Base-by-base conservation (phyloP, 2,329 filamentous ascomycete genomes). In the Penicillium brasilianum region DNA sequence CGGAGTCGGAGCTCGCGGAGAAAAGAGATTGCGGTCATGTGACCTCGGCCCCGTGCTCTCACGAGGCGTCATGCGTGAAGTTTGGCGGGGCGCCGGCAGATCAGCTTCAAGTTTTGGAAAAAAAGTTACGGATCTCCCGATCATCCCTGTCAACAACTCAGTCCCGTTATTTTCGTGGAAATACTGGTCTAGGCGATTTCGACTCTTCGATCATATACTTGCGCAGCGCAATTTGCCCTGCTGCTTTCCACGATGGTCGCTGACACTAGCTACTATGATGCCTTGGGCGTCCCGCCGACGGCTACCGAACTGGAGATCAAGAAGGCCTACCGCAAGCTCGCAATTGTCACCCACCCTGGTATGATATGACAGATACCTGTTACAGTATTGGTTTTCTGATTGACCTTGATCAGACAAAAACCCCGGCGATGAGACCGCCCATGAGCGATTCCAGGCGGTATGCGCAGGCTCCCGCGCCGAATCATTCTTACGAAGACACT, bases 271-370 rank as follows among this genome's bases (percentile, higher is more conserved):
- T 96, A 96, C 80, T 96, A 96, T 80, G 93, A 97, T 79, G 88
- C 87, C 70, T 84, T 97, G 41, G 91, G 90, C 74, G 93, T 97
- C 72, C 83, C 89, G 80, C 89, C 92, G 67, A 92, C 90, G 58
- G 94, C 93, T 32, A 90, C 91, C 41, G 91, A 94, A 77, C 86
- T 97, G 54, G 93, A 97, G 76, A 97, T 97, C 80, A 97, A 97
- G 80, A 97, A 97, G 82, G 93, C 93, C 30, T 97, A 97, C 80
- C 88, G 93, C 76, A 97, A 94, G 81, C 86, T 95, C 69, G 95
- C 95, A 69, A 97, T 98, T 77, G 87, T 93, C 69, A 92, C 96
- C 72, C 94, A 97, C 78, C 92, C 92, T 66, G 91, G 90, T 91
- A 81, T 69, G 81, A 48, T 41, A 30, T n/a, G 16, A 32, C 18